phyloP scores from a whole-genome alignment of 768 basidiomycete species.

The Macrocybe gigantea region DNA sequence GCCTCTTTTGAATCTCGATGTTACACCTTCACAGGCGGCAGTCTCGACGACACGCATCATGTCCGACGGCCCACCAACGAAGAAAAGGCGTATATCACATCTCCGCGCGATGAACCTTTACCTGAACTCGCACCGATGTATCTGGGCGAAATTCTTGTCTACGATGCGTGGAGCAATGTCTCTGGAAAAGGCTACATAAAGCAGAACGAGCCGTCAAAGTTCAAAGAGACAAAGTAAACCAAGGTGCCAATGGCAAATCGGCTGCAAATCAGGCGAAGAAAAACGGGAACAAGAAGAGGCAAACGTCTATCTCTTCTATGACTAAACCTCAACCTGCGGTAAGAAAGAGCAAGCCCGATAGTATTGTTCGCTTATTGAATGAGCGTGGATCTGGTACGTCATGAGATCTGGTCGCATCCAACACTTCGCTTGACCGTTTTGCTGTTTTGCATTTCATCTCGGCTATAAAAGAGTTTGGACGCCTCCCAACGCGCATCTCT shows the following conservation, averaged over 20 bases:
- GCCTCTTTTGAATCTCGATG: not conserved
- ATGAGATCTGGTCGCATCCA: not conserved
- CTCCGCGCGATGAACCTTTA: constrained; percentile 10
- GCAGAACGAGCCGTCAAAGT: constrained; percentile 52
- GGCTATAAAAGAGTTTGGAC: constrained; percentile 58
- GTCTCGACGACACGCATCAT: too few relatives aligned
- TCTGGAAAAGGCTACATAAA: constrained; percentile 69
- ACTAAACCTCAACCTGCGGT: constrained; percentile 51
- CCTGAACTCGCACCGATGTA: constrained; percentile 33
- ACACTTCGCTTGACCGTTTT: not conserved
- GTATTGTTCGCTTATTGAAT: constrained; percentile 64
- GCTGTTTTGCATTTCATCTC: constrained; percentile 1
- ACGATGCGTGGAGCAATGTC: constrained; percentile 76
- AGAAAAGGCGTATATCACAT: constrained; percentile 46
- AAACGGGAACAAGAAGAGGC: constrained; percentile 33
- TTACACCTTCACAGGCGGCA: too few relatives aligned
- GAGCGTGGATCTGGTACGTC: constrained; percentile 53
- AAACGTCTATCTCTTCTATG: constrained; percentile 62
- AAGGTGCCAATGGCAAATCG: constrained; percentile 19
- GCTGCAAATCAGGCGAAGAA: constrained; percentile 27
- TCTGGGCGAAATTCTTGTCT: constrained; percentile 62
- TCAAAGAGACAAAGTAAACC: constrained; percentile 46
- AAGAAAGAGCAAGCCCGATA: constrained; percentile 56
- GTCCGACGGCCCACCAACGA: constrained; percentile 29
- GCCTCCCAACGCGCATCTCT: constrained; percentile 64